Base-by-base conservation (phyloP, 2,329 filamentous ascomycete genomes). In the Septoria petroselini region DNA sequence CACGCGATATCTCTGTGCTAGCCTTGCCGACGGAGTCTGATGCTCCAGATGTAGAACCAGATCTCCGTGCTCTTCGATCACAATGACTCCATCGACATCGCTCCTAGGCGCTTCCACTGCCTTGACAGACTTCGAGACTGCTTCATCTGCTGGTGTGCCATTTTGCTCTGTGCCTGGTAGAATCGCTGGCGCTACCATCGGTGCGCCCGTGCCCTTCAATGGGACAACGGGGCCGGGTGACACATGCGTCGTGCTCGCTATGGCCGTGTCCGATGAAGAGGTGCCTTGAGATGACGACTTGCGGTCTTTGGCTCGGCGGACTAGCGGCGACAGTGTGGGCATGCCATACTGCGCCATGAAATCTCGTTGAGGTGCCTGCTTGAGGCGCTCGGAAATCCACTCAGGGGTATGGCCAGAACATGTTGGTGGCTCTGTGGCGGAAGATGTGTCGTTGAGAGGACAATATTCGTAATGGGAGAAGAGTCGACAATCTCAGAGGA, bases 31-130 rank as follows among this genome's bases (percentile, higher is more conserved):
- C 70, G 2, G 80, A 29, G 79, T 82, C 54, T 83, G 77, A 62
- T 88, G 86, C 6, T 76, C 76, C 29, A 88, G 77, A 53, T 83
- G 76, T 11, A 90, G 75, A 25, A 89, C 65, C 15, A 88, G 67
- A 61, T 89, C 82, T 29, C 86, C 86, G 12, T 71, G 69, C 3
- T 73, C 58, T 17, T 76, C 76, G 41, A 88, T 77, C 25, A 74
- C 70, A 35, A 81, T 65, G 46, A 81, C 52, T 4, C 5, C 45
- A 12, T 38, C 19, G 17, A n/a, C 27, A 49, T 40, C 45, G 18
- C n/a, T 21, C 9, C 17, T 12, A 8, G 33, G 33, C 8, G 6
- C 33, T 5, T 35, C 33, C 7, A 15, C 12, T 9, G 23, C 5
- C 9, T 5, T 5, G 5, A 9, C 23, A 9, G 9, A 9, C 5